These are phyloP conservation scores for Solanum chiquidenum DNA, from an alignment of 257 asterid species.

Conservation along the genomic window DNA sequence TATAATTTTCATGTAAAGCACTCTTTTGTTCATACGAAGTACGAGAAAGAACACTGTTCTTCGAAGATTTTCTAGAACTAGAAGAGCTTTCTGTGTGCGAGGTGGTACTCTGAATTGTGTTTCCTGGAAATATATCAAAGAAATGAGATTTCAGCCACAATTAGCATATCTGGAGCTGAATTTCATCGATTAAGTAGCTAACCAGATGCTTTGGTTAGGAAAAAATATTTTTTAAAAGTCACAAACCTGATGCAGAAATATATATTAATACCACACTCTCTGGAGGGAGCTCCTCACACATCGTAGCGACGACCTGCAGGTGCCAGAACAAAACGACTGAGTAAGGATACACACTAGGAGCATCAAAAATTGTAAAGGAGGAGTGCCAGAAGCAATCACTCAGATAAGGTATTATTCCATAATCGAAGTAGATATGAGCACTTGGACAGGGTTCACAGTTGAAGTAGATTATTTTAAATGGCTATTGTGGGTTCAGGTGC, in stretches of 20 bases:
- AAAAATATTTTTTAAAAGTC: not conserved
- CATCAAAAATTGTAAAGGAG: not conserved
- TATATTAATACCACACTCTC: conserved; percentile 78
- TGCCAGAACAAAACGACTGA: not conserved
- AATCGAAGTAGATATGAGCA: not conserved
- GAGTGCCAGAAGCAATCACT: not conserved
- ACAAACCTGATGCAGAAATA: conserved; percentile 70
- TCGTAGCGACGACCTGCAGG: conserved; percentile 74
- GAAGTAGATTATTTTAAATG: not conserved
- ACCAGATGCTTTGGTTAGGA: not conserved
- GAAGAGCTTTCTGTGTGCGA: conserved; percentile 41
- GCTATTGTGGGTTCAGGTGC: not conserved
- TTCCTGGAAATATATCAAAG: conserved; percentile 31
- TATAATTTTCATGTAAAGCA: conserved; percentile 37
- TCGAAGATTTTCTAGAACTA: conserved; percentile 36
- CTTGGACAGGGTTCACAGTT: not conserved
- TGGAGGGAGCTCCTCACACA: conserved; percentile 76
- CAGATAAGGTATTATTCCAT: not conserved
- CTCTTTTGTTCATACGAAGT: conserved; percentile 35
- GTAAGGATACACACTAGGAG: not conserved
- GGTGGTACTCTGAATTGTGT: conserved; percentile 28
- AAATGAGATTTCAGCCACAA: not conserved
- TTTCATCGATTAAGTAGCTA: not conserved
- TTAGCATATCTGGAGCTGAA: not conserved
- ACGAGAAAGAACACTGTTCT: conserved; percentile 23